These are phyloP conservation scores for Mitragyna speciosa DNA, from an alignment of 257 asterid species.

Conservation along the genomic window DNA sequence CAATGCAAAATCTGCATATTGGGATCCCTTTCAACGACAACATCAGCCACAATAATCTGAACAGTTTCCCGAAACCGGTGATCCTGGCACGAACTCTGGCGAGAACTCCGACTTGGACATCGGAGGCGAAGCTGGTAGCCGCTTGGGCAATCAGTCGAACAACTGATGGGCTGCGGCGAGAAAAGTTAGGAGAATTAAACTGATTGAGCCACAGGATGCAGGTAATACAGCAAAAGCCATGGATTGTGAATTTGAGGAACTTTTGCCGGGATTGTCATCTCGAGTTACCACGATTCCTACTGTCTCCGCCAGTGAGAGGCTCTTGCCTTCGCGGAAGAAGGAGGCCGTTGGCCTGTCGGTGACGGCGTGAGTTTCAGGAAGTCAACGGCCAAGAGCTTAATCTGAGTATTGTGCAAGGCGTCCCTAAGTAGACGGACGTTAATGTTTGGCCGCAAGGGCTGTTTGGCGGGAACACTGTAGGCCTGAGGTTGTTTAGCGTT, in stretches of 20 bases:
- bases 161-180: slow-evolving; percentile 54
- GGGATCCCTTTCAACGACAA: slow-evolving; percentile 66
- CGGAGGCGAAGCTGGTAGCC: slow-evolving; percentile 45
- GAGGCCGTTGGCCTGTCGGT: slow-evolving; percentile 38
- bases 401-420: slow-evolving; percentile 44
- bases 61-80: slow-evolving; percentile 47
- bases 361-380: slow-evolving; percentile 42
- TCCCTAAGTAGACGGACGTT: neutral
- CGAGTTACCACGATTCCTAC: slow-evolving; percentile 63
- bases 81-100: slow-evolving; percentile 80
- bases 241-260: slow-evolving; percentile 60
- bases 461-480: slow-evolving; percentile 2
- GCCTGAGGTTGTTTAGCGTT: neutral
- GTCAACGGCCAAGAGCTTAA: slow-evolving; percentile 62
- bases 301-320: slow-evolving; percentile 59
- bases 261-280: slow-evolving; percentile 54
- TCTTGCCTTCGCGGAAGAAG: slow-evolving; percentile 38
- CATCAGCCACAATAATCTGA: slow-evolving; percentile 79
- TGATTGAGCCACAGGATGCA: slow-evolving; percentile 86
- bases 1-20: slow-evolving; percentile 77
- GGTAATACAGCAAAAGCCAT: slow-evolving; percentile 72
- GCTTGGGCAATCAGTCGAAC: slow-evolving; percentile 65
- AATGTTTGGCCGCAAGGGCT: neutral
- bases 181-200: slow-evolving; percentile 52
- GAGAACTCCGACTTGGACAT: slow-evolving; percentile 57